Evolutionary conservation across 192 early-diverging fungal genomes (phyloP).

Genomic region (Coemansia sp.): DNA sequence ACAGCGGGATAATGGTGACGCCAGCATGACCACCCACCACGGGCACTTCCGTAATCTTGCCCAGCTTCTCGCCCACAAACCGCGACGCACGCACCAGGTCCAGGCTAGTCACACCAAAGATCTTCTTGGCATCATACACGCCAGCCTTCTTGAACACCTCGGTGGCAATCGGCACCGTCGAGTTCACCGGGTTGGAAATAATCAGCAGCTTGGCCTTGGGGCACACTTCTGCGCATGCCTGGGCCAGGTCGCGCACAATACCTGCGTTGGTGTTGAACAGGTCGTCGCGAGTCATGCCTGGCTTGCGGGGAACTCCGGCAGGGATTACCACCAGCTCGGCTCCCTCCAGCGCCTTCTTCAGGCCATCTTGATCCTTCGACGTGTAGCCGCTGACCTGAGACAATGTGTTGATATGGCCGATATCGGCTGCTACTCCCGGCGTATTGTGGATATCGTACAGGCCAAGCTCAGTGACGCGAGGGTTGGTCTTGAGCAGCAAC

Average conservation of each 20-base stretch:
- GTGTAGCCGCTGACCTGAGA: conserved; percentile 77
- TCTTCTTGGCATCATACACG: conserved; percentile 78
- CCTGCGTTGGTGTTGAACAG: conserved; percentile 97
- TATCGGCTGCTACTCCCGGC: conserved; percentile 94
- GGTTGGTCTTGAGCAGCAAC: conserved; percentile 89
- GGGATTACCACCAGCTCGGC: conserved; percentile 92
- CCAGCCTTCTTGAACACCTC: conserved; percentile 85
- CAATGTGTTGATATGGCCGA: conserved; percentile 87
- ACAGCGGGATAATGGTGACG: conserved; percentile 93
- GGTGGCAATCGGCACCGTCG: conserved; percentile 91
- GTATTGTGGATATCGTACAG: conserved; percentile 97
- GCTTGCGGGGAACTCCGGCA: conserved; percentile 97
- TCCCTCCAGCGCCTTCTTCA: conserved; percentile 71
- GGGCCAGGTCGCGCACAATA: conserved; percentile 80
- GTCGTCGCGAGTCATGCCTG: conserved; percentile 98
- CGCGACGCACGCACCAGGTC: conserved; percentile 96
- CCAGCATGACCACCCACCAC: conserved; percentile 97
- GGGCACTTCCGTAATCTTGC: conserved; percentile 69
- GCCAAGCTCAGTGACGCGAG: conserved; percentile 77
- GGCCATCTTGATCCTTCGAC: conserved; percentile 64
- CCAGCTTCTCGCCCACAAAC: conserved; percentile 84
- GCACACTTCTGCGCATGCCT: conserved; percentile 72
- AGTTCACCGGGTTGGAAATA: conserved; percentile 97
- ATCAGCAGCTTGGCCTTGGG: conserved; percentile 84
- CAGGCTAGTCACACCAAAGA: conserved; percentile 97